These are phyloP conservation scores for Paramecium pentaurelia DNA, from an alignment of 73 alveolate species.

Conservation along the genomic window DNA sequence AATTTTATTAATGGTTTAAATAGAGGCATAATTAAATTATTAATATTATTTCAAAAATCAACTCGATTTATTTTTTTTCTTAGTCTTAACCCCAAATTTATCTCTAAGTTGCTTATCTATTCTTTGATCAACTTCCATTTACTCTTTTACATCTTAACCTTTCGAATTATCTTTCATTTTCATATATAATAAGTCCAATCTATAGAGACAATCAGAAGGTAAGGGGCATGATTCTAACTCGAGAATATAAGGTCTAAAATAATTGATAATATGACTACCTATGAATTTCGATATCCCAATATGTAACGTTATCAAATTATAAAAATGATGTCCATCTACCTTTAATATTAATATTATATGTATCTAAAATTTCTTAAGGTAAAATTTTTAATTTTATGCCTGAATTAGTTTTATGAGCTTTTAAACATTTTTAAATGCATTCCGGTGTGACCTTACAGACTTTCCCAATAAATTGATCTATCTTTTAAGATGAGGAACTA, in stretches of 20 bases:
- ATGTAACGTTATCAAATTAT: slow-evolving; percentile 36
- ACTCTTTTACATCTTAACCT: slow-evolving; percentile 44
- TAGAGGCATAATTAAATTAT: neutral
- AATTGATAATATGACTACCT: neutral
- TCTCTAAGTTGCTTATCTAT: slow-evolving; percentile 38
- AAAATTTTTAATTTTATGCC: slow-evolving; percentile 23
- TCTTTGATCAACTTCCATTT: slow-evolving; percentile 58
- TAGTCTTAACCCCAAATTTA: neutral
- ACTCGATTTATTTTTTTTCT: neutral
- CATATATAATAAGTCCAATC: slow-evolving; percentile 47
- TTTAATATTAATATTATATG: neutral
- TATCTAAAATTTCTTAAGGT: slow-evolving; percentile 37
- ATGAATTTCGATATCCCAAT: slow-evolving; percentile 52
- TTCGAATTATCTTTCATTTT: slow-evolving; percentile 46
- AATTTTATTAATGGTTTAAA: neutral
- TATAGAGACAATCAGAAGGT: slow-evolving; percentile 56
- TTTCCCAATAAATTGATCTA: slow-evolving; percentile 33
- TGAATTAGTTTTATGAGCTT: slow-evolving; percentile 59
- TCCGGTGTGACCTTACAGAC: slow-evolving; percentile 42
- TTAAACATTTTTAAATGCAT: slow-evolving; percentile 15
- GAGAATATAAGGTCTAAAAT: slow-evolving; percentile 37
- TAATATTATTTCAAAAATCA: neutral
- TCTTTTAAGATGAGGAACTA: slow-evolving; percentile 16
- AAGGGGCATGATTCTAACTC: slow-evolving; percentile 51
- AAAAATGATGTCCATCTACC: slow-evolving; percentile 50